Base-by-base conservation (phyloP, 257 asterid genomes). In the Phtheirospermum japonicum region DNA sequence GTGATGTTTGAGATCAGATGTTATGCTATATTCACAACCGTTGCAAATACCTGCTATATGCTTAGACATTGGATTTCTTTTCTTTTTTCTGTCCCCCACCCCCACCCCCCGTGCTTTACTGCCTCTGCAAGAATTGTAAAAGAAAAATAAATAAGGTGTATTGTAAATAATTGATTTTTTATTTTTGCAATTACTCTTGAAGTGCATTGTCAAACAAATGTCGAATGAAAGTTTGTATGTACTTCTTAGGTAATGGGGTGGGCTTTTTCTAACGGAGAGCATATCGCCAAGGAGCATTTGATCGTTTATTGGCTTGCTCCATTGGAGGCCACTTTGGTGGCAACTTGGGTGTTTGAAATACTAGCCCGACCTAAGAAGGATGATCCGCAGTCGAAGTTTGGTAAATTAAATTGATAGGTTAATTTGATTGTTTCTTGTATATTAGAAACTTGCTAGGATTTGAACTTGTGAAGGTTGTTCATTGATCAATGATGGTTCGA, bases 261-360 rank as follows among this genome's bases (percentile, higher is more conserved):
- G 98, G 96, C 98, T 28, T 90, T 83, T 71, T 91, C 95, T 36
- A 78, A 78, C 26, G 90, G 93, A 30, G 82, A 90, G 58, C 90
- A 88, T 42, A 67, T 82, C 64, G 80, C 86, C 39, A 85, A 82
- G 75, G 95, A 88, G 81, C 95, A 90, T 70, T 65, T 88, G 52
- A 71, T 85, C 13, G 98, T 88, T 54, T 90, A 88, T 65, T 85
- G 96, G 94, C 94, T 90, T 74, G 95, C 98, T 2, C 98, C 98
- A 2, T 78, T 88, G 0, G 83, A 78, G 74, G 98, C 88, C 19
- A 85, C 98, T 61, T 17, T 90, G 72, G 74, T 80, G 1, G 96
- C 96, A 6, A 93, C 77, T 52, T 83, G 91, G 89, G 39, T 73
- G 26, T 85, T 76, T 72, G 76, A 82, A 53, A 61, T 83, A 54